Conservation (phyloP, 768 basidiomycete genomes). For the Neoboletus brunneissimus region DNA sequence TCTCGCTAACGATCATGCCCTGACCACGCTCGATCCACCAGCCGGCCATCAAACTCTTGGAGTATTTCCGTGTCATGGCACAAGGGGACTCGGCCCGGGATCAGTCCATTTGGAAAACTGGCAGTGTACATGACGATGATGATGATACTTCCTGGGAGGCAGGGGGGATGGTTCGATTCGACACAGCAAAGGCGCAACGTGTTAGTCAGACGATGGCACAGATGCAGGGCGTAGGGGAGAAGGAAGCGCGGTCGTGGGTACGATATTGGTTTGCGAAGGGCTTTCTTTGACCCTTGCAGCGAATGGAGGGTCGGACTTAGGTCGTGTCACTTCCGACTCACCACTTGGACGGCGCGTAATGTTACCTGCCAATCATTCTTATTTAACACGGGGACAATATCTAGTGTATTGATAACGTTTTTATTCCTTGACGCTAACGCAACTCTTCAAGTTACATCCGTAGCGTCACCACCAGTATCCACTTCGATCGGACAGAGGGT, state of each 20-base stretch:
- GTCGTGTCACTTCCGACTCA: no score
- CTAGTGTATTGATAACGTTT: not conserved
- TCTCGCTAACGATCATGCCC: not conserved
- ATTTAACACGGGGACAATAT: not conserved
- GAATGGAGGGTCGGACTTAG: not conserved
- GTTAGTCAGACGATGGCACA: slow-evolving; percentile 1
- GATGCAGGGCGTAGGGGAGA: not conserved
- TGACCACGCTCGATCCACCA: not conserved
- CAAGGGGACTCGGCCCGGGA: not conserved
- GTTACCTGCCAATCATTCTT: not conserved
- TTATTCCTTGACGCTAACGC: not conserved
- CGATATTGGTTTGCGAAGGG: not conserved
- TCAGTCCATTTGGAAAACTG: not conserved
- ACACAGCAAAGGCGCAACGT: not conserved
- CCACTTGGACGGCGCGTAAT: not conserved
- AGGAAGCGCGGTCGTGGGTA: slow-evolving; percentile 4
- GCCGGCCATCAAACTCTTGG: slow-evolving; percentile 34
- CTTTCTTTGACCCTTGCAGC: not conserved
- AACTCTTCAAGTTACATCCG: no score
- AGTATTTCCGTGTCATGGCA: slow-evolving; percentile 25
- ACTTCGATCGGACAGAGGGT: no score
- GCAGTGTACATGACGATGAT: no score
- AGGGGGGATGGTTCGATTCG: not conserved
- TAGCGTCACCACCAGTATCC: no score
- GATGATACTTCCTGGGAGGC: not conserved